Percentiles rank a stretch among this genome's conserved stretches.
These are phyloP conservation scores for Blastocystis sp. DNA, from an alignment of 352 stramenopile species.

Conservation along the genomic window DNA sequence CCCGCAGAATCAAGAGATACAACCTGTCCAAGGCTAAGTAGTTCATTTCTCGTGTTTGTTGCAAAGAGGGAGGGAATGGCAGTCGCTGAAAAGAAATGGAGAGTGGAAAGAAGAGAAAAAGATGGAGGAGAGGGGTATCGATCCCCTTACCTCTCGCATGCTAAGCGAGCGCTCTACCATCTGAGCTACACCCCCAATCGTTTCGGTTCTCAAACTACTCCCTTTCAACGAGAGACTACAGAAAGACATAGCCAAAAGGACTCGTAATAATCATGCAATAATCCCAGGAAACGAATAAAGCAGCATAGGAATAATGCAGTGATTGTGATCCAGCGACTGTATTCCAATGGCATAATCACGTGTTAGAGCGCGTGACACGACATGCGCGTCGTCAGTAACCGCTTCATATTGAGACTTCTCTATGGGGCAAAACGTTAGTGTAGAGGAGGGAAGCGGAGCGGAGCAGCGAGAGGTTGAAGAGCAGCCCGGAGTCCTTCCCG, in stretches of 20 bases:
- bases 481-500: not conserved
- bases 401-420: not conserved
- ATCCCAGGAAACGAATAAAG: not conserved
- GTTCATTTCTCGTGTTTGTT: conserved; percentile 58
- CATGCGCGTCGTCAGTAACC: no score
- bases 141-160: conserved; percentile 62
- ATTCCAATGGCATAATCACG: no score
- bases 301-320: no score
- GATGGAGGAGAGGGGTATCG: conserved; percentile 59
- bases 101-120: conserved; percentile 4
- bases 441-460: not conserved
- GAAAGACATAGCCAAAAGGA: not conserved
- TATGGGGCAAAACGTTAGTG: conserved; percentile 55
- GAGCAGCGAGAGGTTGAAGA: not conserved
- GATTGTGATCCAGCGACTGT: no score
- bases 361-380: no score
- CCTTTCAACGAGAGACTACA: not conserved
- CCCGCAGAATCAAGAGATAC: conserved; percentile 43
- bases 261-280: not conserved
- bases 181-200: conserved; percentile 34
- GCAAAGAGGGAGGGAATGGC: not conserved
- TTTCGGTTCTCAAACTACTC: not conserved
- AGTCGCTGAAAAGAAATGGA: not conserved
- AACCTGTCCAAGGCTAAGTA: conserved; percentile 63
- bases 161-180: conserved; percentile 64